Evolutionary conservation across 495 filamentous ascomycete genomes (phyloP), one percentile per base, ranked within the genome.

Genomic region (Xylaria sp.): DNA sequence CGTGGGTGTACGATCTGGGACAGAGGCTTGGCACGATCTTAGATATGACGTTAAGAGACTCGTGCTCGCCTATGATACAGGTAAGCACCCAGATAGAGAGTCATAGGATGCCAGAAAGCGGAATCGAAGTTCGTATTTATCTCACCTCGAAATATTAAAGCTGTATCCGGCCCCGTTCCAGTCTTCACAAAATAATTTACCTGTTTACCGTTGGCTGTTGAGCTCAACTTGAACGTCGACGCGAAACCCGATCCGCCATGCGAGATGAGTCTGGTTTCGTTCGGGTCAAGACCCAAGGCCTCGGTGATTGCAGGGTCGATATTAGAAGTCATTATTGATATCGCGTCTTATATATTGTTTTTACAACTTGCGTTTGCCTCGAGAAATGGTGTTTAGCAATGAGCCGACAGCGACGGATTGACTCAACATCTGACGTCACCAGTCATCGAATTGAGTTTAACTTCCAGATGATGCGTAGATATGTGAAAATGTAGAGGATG

Each of bases 161-260:
- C 85, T 26, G 93, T 88, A 15, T 89, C 85, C 41, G 82, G 71
- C 3, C 91, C 90, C 12, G 82, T 81, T 2, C 89, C 92, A 0
- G 89, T 95, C 80, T 98, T 97, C 77, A 97, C 84, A 76, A 98
- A 98, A 81, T 89, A 95, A 15, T 82, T 81, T 40, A 88, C 86
- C 44, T 88, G 83, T 73, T 85, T 81, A 50, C 88, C 87, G 44
- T 87, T 72, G 41, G 76, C 78, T 40, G 81, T 77, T 43, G 88
- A 86, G 46, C 82, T 88, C 33, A 98, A 86, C 68, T 90, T 90
- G 71, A 87, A 88, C 29, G 93, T 95, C 29, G 86, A 91, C 19
- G 92, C 86, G 80, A 95, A 96, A 31, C 91, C 91, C 9, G 87
- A 89, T 44, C 90, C 89, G 50, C 93, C 93, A 71, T 92, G 85